Evolutionary conservation across 2,329 filamentous ascomycete species (phyloP), one percentile per base, ranked within the genome.

Genomic region (Uncinocarpus reesii): DNA sequence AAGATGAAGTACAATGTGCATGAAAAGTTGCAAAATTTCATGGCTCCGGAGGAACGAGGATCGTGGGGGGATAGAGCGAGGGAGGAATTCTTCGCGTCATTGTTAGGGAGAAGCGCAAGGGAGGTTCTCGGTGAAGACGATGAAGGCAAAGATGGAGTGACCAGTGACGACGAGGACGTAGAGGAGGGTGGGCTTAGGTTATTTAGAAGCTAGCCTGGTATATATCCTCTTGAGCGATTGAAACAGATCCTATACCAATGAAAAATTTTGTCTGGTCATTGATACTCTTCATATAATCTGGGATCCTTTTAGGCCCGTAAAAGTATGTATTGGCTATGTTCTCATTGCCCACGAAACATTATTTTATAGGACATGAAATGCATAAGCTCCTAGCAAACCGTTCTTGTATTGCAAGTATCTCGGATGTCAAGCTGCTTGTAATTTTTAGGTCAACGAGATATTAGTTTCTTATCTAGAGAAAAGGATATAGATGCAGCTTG

Each of bases 11-110:
- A 90, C 67, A 92, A 86, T 13, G 87, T 95, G 38, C 89, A 96
- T 62, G 90, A 96, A 71, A 96, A 96, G 72, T 67, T 98, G 60
- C 86, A 95, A 70, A 95, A 95, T 65, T 96, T 96, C 62, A 95
- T 95, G 88, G 89, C 89, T 8, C 82, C 88, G 0, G 87, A 95
- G 64, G 85, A 94, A 62, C 74, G 86, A 46, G 76, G 83, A 2
- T 68, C 65, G 13, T 98, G 92, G 92, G 84, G 86, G 53, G 80
- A 83, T 56, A 76, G 79, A 51, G 87, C 89, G 48, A 79, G 87
- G 51, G 86, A 92, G 31, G 71, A 73, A 49, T 79, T 90, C 64
- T 89, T 89, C 62, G 80, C 80, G 11, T 83, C 82, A 21, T 65
- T 89, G 54, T 78, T 90, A 54, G 85, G 85, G 0, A 62, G 58